Conservation (phyloP, 2,329 filamentous ascomycete genomes). For the Clonostachys solani region DNA sequence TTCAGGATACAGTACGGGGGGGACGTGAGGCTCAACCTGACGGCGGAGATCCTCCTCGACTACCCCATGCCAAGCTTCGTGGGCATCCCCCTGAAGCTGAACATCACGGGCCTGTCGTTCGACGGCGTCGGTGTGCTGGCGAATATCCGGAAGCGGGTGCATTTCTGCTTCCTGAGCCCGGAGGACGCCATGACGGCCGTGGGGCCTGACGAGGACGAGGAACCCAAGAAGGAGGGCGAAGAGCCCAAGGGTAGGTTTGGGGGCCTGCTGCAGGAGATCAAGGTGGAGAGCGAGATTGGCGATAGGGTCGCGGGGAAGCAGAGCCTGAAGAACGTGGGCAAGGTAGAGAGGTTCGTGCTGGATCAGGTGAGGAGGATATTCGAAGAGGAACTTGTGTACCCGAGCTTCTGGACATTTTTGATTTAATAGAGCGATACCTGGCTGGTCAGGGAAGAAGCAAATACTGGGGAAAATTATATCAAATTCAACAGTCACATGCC, state of each 20-base stretch:
- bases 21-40: constrained; percentile 81
- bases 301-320: constrained; percentile 88
- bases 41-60: constrained; percentile 91
- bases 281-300: constrained; percentile 96
- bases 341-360: constrained; percentile 95
- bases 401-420: constrained; percentile 97
- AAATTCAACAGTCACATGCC: background rate
- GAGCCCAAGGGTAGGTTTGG: constrained; percentile 46
- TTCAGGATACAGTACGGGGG: constrained; percentile 88
- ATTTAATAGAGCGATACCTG: constrained; percentile 44
- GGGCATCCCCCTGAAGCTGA: constrained; percentile 88
- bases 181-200: constrained; percentile 82
- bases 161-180: constrained; percentile 91
- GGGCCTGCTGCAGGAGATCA: constrained; percentile 84
- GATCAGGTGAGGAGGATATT: constrained; percentile 97
- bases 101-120: constrained; percentile 91
- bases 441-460: background rate
- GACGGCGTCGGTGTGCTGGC: constrained; percentile 92
- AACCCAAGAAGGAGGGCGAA: constrained; percentile 7
- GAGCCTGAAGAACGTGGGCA: constrained; percentile 95
- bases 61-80: constrained; percentile 99
- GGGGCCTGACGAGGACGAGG: constrained; percentile 36
- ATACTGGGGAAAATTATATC: background rate
- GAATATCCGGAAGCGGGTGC: constrained; percentile 81
- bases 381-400: constrained; percentile 97